Evolutionary conservation across 768 basidiomycete genomes (phyloP).

Genomic region (Hypholoma fasciculare): DNA sequence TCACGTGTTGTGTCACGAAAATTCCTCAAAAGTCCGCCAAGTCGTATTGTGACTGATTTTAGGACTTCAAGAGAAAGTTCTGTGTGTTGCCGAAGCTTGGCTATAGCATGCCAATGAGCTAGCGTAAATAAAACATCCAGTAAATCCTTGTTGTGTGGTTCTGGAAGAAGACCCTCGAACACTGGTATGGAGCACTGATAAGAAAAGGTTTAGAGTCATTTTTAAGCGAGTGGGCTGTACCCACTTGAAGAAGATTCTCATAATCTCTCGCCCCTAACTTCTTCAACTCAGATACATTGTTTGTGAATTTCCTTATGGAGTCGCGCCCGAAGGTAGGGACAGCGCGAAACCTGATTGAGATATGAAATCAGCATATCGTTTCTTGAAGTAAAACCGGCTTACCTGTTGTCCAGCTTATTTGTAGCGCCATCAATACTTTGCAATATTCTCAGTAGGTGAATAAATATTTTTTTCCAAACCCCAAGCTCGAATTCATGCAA

Average conservation of each 20-base stretch:
- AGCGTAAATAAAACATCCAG: slow-evolving; percentile 5
- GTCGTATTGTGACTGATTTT: no score
- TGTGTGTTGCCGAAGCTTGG: slow-evolving; percentile 7
- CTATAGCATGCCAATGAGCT: slow-evolving; percentile 9
- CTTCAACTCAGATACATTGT: slow-evolving; percentile 25
- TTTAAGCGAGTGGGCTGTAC: no score
- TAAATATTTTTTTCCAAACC: slow-evolving; percentile 35
- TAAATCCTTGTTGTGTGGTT: slow-evolving; percentile 17
- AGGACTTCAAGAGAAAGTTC: no score
- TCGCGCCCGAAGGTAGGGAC: slow-evolving; percentile 16
- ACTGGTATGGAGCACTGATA: slow-evolving; percentile 32
- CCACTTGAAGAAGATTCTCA: slow-evolving; percentile 33
- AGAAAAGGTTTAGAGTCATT: no score
- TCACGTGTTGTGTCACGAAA: no score
- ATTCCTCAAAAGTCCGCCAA: no score
- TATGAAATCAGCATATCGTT: no score
- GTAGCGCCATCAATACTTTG: slow-evolving; percentile 2
- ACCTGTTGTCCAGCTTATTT: no score
- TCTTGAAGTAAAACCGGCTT: no score
- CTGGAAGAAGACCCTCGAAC: slow-evolving; percentile 30
- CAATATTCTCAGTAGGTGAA: slow-evolving; percentile 33
- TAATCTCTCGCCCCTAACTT: slow-evolving; percentile 30
- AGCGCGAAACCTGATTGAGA: slow-evolving; percentile 9
- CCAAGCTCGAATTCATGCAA: slow-evolving; percentile 43
- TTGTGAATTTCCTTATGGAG: slow-evolving; percentile 24